Evolutionary conservation across 2,329 filamentous ascomycete species (phyloP).

Genomic region (Sporothrix globosa): DNA sequence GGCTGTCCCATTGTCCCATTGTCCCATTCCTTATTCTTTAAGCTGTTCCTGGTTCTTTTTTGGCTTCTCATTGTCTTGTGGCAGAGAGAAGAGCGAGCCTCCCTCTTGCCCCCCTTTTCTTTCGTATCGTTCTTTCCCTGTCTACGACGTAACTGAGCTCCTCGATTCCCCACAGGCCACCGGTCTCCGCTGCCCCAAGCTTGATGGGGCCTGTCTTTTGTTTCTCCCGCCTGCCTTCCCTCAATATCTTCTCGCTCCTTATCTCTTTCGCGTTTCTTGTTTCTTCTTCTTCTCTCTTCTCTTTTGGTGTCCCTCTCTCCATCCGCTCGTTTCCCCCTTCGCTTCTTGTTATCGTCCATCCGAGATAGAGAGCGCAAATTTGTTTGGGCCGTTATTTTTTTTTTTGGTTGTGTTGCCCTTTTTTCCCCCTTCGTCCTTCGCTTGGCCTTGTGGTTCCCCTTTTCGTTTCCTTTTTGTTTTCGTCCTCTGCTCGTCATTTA

Average conservation of each 20-base stretch:
- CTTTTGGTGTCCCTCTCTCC: constrained; percentile 1
- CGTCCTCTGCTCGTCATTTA: constrained; percentile 14
- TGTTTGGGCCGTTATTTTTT: constrained; percentile 12
- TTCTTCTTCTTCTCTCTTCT: constrained; percentile 17
- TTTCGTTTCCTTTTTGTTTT: background rate
- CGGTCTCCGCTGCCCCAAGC: constrained; percentile 18
- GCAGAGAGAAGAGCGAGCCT: background rate
- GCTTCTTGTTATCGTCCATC: constrained; percentile 1
- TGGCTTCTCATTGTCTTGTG: background rate
- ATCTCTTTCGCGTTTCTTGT: constrained; percentile 9
- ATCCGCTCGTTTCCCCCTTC: constrained; percentile 25
- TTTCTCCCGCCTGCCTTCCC: constrained; percentile 9
- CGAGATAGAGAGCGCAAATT: constrained; percentile 13
- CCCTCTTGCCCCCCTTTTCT: background rate
- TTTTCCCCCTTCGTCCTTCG: constrained; percentile 18
- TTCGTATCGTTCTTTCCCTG: constrained; percentile 16
- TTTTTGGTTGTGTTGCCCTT: constrained; percentile 8
- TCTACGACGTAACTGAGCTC: no score
- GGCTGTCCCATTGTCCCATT: background rate
- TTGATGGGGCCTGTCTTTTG: constrained; percentile 17
- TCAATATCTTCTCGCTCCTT: background rate
- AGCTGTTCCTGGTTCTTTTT: background rate
- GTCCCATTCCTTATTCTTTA: constrained; percentile 10
- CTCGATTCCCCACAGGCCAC: constrained; percentile 24
- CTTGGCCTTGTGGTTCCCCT: background rate